phyloP scores from a whole-genome alignment of 306 rosid genomes.

The Prunus dulcis region DNA sequence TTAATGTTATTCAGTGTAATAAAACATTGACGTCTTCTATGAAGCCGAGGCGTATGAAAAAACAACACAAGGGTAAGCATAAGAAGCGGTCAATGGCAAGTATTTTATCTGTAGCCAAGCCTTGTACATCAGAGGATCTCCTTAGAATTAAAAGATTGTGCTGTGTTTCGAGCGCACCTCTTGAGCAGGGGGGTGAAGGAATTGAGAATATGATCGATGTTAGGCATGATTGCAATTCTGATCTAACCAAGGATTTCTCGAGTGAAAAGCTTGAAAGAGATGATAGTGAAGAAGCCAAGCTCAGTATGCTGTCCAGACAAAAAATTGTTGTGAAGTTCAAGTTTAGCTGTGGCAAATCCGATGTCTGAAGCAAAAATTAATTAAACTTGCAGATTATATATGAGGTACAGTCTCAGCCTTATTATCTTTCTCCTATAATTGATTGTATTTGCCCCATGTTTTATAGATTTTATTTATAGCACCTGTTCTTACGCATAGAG shows the following conservation, averaged over 20 bases:
- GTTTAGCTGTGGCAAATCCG: conserved; percentile 23
- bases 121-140: conserved; percentile 39
- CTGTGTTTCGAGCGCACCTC: conserved; percentile 10
- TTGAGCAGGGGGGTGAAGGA: conserved; percentile 27
- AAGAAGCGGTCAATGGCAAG: conserved; percentile 53
- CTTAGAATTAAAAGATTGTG: conserved; percentile 31
- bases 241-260: conserved; percentile 25
- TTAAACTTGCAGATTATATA: neutral
- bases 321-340: conserved; percentile 30
- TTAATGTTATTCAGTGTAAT: conserved; percentile 2
- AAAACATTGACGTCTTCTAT: conserved; percentile 9
- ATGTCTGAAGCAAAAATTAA: neutral
- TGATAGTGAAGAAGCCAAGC: conserved; percentile 21
- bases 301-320: conserved; percentile 15
- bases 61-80: conserved; percentile 30
- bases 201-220: conserved; percentile 12
- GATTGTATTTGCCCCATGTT: neutral
- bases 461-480: neutral
- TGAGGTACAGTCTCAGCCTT: conserved; percentile 17
- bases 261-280: conserved; percentile 22
- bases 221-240: conserved; percentile 32
- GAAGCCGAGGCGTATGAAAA: conserved; percentile 28
- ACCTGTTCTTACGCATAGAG: neutral
- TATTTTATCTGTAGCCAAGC: conserved; percentile 46
- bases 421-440: neutral